Percentiles rank a stretch among this genome's conserved stretches.
These are phyloP conservation scores for Sechiopsis laciniata DNA, from an alignment of 306 rosid species.

Conservation along the genomic window DNA sequence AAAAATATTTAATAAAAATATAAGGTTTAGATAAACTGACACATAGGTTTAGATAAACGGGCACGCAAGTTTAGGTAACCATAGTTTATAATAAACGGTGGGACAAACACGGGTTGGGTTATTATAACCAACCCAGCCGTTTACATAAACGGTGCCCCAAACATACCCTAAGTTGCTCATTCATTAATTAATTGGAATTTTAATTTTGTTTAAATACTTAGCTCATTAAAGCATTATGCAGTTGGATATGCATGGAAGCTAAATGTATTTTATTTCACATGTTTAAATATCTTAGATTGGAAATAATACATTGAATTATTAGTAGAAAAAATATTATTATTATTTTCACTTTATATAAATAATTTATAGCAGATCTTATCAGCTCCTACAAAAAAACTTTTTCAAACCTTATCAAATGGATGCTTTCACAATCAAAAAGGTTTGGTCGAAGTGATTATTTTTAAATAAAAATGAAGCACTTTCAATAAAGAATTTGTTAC, in stretches of 20 bases:
- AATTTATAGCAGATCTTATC: background rate
- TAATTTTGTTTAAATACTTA: too few relatives aligned
- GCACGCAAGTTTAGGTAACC: too few relatives aligned
- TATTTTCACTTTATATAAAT: background rate
- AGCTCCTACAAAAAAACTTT: slow-evolving; percentile 1
- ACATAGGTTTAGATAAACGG: too few relatives aligned
- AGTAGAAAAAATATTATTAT: background rate
- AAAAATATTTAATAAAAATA: too few relatives aligned
- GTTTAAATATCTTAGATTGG: background rate
- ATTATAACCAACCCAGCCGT: too few relatives aligned
- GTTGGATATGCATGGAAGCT: background rate
- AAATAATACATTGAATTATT: slow-evolving; percentile 3
- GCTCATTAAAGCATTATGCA: background rate
- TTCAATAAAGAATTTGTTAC: background rate
- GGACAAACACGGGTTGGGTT: too few relatives aligned
- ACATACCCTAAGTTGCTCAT: too few relatives aligned
- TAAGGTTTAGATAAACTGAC: too few relatives aligned
- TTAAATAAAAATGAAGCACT: background rate
- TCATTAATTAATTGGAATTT: too few relatives aligned
- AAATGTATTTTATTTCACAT: background rate
- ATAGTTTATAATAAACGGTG: too few relatives aligned
- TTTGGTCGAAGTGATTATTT: background rate
- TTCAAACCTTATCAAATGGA: slow-evolving; percentile 12
- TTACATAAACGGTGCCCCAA: too few relatives aligned
- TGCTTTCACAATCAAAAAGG: slow-evolving; percentile 4